These are phyloP conservation scores for Puccinia coronata DNA, from an alignment of 1,284 basidiomycete genomes.

Conservation along the genomic window DNA sequence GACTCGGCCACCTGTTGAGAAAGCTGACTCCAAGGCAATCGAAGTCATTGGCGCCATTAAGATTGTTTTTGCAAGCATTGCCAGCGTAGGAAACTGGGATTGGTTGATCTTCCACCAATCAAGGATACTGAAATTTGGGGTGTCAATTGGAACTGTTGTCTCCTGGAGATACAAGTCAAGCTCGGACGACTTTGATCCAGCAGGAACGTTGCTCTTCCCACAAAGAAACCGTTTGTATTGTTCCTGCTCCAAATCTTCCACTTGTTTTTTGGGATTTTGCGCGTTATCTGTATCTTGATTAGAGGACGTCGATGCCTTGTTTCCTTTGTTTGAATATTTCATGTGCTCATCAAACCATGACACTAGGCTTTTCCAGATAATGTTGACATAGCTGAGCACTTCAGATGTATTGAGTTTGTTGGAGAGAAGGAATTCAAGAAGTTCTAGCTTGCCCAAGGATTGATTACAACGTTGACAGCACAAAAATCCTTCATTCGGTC, in stretches of 20 bases:
- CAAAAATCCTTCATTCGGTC: background rate
- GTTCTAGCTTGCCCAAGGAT: background rate
- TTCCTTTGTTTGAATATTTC: too few relatives aligned
- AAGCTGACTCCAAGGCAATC: background rate
- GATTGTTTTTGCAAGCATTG: background rate
- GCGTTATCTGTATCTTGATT: background rate
- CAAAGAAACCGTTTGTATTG: background rate
- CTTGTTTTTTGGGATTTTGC: background rate
- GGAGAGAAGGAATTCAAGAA: background rate
- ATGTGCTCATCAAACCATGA: too few relatives aligned
- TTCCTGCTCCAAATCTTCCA: background rate
- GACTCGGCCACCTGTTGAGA: slow-evolving; percentile 1
- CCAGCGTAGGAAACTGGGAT: background rate
- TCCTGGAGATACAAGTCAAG: too few relatives aligned
- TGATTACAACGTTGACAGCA: background rate
- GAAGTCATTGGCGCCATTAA: slow-evolving; percentile 5
- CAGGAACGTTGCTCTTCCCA: background rate
- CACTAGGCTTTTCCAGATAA: background rate
- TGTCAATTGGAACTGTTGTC: too few relatives aligned
- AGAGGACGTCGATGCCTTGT: too few relatives aligned
- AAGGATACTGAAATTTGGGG: too few relatives aligned
- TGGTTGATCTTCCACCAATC: background rate
- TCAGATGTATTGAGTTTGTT: background rate
- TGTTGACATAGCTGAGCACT: too few relatives aligned
- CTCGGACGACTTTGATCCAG: background rate